Conservation (phyloP, 768 basidiomycete genomes). For the Pholiota molesta region DNA sequence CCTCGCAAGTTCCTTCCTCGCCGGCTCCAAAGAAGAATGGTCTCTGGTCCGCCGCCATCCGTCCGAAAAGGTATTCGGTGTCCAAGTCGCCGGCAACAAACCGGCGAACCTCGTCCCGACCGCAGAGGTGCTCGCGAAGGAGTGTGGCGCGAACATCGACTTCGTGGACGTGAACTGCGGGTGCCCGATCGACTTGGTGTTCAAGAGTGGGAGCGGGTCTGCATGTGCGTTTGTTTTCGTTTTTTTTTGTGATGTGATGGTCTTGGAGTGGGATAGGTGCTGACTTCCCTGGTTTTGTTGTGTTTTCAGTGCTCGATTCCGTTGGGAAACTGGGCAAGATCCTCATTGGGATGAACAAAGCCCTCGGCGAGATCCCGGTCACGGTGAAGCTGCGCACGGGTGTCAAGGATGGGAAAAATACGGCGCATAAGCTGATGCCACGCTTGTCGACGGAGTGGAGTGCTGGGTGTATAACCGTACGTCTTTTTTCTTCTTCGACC, state of each 20-base stretch:
- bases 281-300: slow-evolving; percentile 1
- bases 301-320: slow-evolving; percentile 75
- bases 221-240: slow-evolving; percentile 60
- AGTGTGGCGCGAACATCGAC: slow-evolving; percentile 69
- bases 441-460: slow-evolving; percentile 60
- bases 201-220: slow-evolving; percentile 87
- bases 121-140: slow-evolving; percentile 78
- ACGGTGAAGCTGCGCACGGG: slow-evolving; percentile 94
- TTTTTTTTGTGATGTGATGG: no score
- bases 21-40: slow-evolving; percentile 94
- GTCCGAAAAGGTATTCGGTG: slow-evolving; percentile 84
- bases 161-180: slow-evolving; percentile 97
- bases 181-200: slow-evolving; percentile 96
- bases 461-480: slow-evolving; percentile 47
- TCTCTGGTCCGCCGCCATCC: slow-evolving; percentile 89
- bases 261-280: background rate
- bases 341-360: slow-evolving; percentile 87
- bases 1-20: slow-evolving; percentile 86
- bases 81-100: slow-evolving; percentile 92
- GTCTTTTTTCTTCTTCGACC: slow-evolving; percentile 11
- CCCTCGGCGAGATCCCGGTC: slow-evolving; percentile 88
- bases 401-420: slow-evolving; percentile 85
- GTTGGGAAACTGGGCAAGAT: slow-evolving; percentile 85
- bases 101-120: slow-evolving; percentile 76
- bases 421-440: slow-evolving; percentile 90